Percentiles rank a stretch among this genome's conserved stretches.
phyloP scores from a whole-genome alignment of 164 flowering plant genomes.

The Piper betle region DNA sequence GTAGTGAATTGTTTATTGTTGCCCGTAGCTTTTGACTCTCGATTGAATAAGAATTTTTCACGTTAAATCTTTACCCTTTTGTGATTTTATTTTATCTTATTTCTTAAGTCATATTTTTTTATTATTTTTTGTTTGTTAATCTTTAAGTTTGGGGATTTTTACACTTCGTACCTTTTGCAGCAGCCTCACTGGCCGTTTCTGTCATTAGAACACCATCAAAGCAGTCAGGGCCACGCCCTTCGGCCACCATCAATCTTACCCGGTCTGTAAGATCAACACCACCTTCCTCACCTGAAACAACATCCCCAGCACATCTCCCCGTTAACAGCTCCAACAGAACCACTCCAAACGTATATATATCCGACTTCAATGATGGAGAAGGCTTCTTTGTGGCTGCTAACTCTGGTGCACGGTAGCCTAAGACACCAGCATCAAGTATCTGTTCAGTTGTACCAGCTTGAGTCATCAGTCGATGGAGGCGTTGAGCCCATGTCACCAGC shows the following conservation, averaged over 20 bases:
- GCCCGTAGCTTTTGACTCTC: too few relatives aligned
- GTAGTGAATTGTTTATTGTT: too few relatives aligned
- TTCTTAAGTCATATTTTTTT: too few relatives aligned
- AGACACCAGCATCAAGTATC: constrained; percentile 80
- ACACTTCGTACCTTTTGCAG: constrained; percentile 65
- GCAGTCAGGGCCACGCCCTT: constrained; percentile 65
- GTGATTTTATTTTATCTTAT: too few relatives aligned
- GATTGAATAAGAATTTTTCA: too few relatives aligned
- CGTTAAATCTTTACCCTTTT: too few relatives aligned
- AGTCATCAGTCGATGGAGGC: constrained; percentile 97
- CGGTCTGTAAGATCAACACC: constrained; percentile 80
- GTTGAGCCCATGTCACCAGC: too few relatives aligned
- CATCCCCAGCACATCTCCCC: constrained; percentile 89
- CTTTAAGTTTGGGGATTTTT: too few relatives aligned
- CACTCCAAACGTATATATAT: constrained; percentile 93
- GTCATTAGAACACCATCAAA: constrained; percentile 39
- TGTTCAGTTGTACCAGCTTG: constrained; percentile 87
- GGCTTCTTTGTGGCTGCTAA: constrained; percentile 77
- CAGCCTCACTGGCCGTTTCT: constrained; percentile 40
- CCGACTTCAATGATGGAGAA: constrained; percentile 89
- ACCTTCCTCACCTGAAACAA: constrained; percentile 66
- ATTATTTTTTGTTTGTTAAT: too few relatives aligned
- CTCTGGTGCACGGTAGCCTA: constrained; percentile 95
- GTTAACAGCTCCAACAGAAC: constrained; percentile 70
- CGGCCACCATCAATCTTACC: constrained; percentile 65